Conservation (phyloP, 148 eudicot genomes). For the Agrostemma githago region DNA sequence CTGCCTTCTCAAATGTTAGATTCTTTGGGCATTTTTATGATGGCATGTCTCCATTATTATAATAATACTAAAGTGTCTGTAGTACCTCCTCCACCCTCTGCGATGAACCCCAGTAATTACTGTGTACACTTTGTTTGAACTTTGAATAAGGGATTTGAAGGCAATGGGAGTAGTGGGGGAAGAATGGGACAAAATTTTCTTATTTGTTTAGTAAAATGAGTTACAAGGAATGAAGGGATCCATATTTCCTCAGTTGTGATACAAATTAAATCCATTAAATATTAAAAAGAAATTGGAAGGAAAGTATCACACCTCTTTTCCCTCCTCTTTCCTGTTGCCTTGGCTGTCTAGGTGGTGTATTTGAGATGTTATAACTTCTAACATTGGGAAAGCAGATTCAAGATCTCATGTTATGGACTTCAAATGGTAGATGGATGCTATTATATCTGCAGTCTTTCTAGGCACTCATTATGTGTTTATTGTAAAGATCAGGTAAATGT, state of each 20-base stretch:
- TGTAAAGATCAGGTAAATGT: background rate
- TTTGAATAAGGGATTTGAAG: background rate
- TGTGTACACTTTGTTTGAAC: background rate
- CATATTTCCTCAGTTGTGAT: background rate
- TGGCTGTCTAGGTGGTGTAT: background rate
- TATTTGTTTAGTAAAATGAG: background rate
- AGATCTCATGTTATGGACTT: background rate
- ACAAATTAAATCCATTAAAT: background rate
- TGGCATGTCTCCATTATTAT: background rate
- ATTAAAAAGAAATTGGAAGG: background rate
- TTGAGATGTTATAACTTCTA: background rate
- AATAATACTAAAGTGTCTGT: background rate
- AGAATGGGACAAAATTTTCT: background rate
- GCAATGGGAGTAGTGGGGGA: background rate
- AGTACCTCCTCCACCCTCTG: background rate
- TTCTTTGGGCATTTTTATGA: background rate
- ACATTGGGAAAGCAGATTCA: background rate
- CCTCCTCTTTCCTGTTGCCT: background rate
- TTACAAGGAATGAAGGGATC: background rate
- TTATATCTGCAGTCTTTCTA: no score
- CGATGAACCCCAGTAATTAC: background rate
- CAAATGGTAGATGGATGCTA: background rate
- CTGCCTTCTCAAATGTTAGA: background rate
- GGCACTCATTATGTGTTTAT: background rate
- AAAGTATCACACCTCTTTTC: background rate